phyloP scores from a whole-genome alignment of 306 rosid species.

The Vigna trinervia region DNA sequence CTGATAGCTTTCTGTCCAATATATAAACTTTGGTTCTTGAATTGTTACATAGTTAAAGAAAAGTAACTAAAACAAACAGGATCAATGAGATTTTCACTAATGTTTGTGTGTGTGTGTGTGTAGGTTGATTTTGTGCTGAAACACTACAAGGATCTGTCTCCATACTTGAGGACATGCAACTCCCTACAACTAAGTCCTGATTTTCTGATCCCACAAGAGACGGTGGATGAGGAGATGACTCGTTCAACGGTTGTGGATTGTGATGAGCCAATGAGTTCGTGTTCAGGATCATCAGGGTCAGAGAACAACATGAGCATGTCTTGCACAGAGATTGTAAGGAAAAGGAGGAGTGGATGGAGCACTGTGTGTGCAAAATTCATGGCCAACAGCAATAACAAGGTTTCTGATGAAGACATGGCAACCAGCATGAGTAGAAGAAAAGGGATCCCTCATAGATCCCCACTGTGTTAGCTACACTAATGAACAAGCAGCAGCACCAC shows the following conservation, averaged over 20 bases:
- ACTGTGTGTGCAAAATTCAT: constrained; percentile 66
- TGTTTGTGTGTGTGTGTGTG: not conserved
- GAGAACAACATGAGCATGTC: constrained; percentile 74
- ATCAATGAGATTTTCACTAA: not conserved
- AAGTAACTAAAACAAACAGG: not conserved
- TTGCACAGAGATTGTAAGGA: constrained; percentile 67
- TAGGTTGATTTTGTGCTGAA: constrained; percentile 91
- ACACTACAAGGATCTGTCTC: constrained; percentile 71
- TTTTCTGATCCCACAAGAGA: constrained; percentile 80
- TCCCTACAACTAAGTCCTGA: constrained; percentile 80
- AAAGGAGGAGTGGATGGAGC: constrained; percentile 84
- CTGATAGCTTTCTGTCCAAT: constrained; percentile 16
- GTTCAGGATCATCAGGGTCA: constrained; percentile 73
- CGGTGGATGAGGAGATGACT: constrained; percentile 78
- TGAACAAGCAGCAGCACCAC: constrained; percentile 27
- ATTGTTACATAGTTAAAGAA: not conserved
- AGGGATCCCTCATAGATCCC: constrained; percentile 96
- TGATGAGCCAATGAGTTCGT: constrained; percentile 77
- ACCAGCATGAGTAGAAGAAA: constrained; percentile 92
- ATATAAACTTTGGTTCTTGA: not conserved
- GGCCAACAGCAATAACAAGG: constrained; percentile 60
- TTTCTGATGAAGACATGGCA: constrained; percentile 78
- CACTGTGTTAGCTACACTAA: constrained; percentile 61
- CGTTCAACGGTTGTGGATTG: constrained; percentile 75
- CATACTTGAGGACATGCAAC: constrained; percentile 71